These are phyloP conservation scores for Starmerella powellii DNA, from an alignment of 805 yeast species.

Conservation along the genomic window DNA sequence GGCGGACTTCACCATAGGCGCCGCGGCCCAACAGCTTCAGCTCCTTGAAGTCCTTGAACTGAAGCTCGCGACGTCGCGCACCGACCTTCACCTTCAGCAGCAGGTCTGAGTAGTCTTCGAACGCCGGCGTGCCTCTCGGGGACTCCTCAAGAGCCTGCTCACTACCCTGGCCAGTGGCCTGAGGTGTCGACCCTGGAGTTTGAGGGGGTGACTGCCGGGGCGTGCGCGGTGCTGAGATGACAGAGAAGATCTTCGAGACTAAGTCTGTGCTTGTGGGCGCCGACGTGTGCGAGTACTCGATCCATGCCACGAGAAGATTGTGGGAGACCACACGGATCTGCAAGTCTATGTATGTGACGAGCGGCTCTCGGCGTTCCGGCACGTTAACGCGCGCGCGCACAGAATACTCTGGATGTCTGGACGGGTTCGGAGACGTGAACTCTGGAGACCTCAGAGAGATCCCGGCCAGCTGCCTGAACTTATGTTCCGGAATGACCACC, in stretches of 20 bases:
- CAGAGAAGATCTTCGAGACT: slow-evolving; percentile 15
- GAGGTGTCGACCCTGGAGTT: slow-evolving; percentile 7
- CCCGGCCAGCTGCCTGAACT: slow-evolving; percentile 50
- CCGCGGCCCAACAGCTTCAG: slow-evolving; percentile 85
- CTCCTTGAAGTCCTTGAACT: slow-evolving; percentile 56
- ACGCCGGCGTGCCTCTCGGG: not conserved
- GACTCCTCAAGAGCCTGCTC: not conserved
- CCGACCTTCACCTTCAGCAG: slow-evolving; percentile 42
- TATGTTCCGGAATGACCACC: slow-evolving; percentile 79
- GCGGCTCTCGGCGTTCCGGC: too few species aligned
- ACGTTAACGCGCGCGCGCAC: too few species aligned
- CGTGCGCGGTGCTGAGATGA: not conserved
- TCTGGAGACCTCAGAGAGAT: slow-evolving; percentile 3
- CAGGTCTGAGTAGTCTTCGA: slow-evolving; percentile 6
- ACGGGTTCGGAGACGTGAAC: slow-evolving; percentile 30
- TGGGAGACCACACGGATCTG: slow-evolving; percentile 61
- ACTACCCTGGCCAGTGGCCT: not conserved
- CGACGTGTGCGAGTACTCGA: slow-evolving; percentile 51
- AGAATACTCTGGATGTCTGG: slow-evolving; percentile 13
- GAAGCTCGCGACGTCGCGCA: slow-evolving; percentile 53
- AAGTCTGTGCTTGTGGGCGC: slow-evolving; percentile 8
- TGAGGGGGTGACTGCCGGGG: not conserved
- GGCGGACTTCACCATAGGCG: slow-evolving; percentile 81
- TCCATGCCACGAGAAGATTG: slow-evolving; percentile 61
- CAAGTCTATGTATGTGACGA: slow-evolving; percentile 53